Evolutionary conservation across 83 land plant genomes (phyloP).

Genomic region (Picea mariana): DNA sequence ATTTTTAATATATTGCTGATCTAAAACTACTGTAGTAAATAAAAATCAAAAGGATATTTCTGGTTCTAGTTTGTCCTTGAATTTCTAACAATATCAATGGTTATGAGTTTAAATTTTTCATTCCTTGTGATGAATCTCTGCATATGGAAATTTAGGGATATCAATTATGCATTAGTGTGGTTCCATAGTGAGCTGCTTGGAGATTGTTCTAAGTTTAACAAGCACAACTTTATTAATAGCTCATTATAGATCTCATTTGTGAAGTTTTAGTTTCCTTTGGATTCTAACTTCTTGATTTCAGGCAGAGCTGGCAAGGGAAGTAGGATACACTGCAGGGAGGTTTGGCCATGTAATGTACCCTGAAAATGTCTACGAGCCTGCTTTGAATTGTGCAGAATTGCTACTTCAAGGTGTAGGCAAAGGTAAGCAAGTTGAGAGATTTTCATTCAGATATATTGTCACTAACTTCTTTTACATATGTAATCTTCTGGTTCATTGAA

Average conservation of each 20-base stretch:
- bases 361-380: conserved; percentile 96
- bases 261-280: not conserved
- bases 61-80: too few relatives aligned
- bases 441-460: not conserved
- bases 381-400: conserved; percentile 82
- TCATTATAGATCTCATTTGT: not conserved
- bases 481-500: not conserved
- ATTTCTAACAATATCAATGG: too few relatives aligned
- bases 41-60: too few relatives aligned
- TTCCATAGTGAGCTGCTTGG: not conserved
- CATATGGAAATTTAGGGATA: too few relatives aligned
- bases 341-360: conserved; percentile 99
- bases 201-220: too few relatives aligned
- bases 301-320: conserved; percentile 91
- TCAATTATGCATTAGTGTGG: not conserved
- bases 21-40: too few relatives aligned
- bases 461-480: not conserved
- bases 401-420: conserved; percentile 89
- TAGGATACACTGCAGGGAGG: conserved; percentile 89
- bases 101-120: too few relatives aligned
- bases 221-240: too few relatives aligned
- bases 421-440: conserved; percentile 39
- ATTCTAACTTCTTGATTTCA: conserved; percentile 48
- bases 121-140: too few relatives aligned
- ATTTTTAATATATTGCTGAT: too few relatives aligned